Percentiles rank a stretch among this genome's conserved stretches.
Conservation (phyloP, 352 stramenopile genomes). For the Pelagophyceae sp. region DNA sequence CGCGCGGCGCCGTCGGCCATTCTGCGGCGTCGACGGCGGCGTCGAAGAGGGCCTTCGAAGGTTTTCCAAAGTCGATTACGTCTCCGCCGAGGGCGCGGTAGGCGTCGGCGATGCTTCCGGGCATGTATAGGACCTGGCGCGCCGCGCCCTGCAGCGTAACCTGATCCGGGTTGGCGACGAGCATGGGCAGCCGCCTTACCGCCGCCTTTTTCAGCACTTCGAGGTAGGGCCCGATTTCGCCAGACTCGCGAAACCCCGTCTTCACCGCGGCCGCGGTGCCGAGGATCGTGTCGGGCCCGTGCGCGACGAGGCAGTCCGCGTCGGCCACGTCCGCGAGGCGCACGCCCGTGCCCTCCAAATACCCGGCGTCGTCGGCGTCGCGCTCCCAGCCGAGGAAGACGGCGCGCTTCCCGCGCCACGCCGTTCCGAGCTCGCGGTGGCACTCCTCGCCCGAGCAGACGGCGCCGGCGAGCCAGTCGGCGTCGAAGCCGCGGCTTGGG, state of each 20-base stretch:
- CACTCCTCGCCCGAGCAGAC: slow-evolving; percentile 54
- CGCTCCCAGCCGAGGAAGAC: slow-evolving; percentile 20
- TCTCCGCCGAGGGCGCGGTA: slow-evolving; percentile 63
- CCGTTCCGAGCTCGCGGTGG: slow-evolving; percentile 44
- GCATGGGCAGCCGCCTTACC: slow-evolving; percentile 53
- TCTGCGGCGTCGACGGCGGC: slow-evolving; percentile 41
- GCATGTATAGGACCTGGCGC: slow-evolving; percentile 48
- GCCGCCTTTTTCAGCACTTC: slow-evolving; percentile 41
- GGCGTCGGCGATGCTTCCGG: slow-evolving; percentile 62
- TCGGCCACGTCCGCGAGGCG: slow-evolving; percentile 33
- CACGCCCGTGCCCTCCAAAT: slow-evolving; percentile 38
- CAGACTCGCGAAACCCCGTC: slow-evolving; percentile 3
- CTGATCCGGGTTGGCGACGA: slow-evolving; percentile 75
- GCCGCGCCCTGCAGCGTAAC: slow-evolving; percentile 56
- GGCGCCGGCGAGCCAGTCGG: slow-evolving; percentile 37
- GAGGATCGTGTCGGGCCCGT: slow-evolving; percentile 43
- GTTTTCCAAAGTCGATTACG: slow-evolving; percentile 70
- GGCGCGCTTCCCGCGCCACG: slow-evolving; percentile 27
- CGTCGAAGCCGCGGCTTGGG: slow-evolving; percentile 45
- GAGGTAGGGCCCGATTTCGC: slow-evolving; percentile 38
- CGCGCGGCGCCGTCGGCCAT: slow-evolving; percentile 23
- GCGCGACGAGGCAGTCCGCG: slow-evolving; percentile 42
- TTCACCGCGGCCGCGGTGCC: neutral
- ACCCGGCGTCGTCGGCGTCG: neutral
- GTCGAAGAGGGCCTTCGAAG: slow-evolving; percentile 61